Base-by-base conservation (phyloP, 495 filamentous ascomycete genomes). In the Cenococcum geophilum region DNA sequence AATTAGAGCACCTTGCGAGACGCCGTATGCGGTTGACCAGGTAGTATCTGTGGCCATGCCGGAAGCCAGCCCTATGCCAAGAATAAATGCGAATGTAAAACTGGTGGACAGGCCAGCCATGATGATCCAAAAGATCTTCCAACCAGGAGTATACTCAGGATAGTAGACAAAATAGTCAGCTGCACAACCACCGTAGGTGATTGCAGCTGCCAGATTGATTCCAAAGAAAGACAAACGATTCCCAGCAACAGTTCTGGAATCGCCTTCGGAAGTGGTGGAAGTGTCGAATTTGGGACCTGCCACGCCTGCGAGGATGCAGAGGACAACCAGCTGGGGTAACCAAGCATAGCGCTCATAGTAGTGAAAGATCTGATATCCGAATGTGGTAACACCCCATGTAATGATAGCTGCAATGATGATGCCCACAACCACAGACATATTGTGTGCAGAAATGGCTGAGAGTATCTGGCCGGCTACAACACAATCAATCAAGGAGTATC, bases 401-500 rank as follows among this genome's bases (percentile, higher is more conserved):
- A 89, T 82, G 49, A 89, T 60, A 0, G 84, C 82, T 36, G 83
- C 79, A 36, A 90, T 80, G 21, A 90, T 79, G 66, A 90, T 89
- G 16, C 88, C 88, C 6, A 89, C 88, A 49, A 81, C 80, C 4
- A 90, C 80, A 0, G 83, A 82, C 71, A 92, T 77, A 35, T 79
- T 79, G 34, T 81, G 80, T 18, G 64, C 40, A 4, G 84, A 86
- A 0, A 92, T 83, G 9, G 88, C 86, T 22, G 83, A 86, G 3
- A 92, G 73, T 16, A 91, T 88, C 66, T 91, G 87, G 0, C 88
- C 88, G 1, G 84, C 82, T 21, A 91, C 79, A 21, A 91, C 84
- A 53, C 80, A 83, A 66, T 86, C 82, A 59, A 91, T 83, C 73
- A 89, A 71, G 51, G 79, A 77, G 62, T 90, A 92, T 11, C 88